Percentiles rank a stretch among this genome's conserved stretches.
Evolutionary conservation across 139 green algal genomes (phyloP).

Genomic region (Astrephomene gubernaculifera): DNA sequence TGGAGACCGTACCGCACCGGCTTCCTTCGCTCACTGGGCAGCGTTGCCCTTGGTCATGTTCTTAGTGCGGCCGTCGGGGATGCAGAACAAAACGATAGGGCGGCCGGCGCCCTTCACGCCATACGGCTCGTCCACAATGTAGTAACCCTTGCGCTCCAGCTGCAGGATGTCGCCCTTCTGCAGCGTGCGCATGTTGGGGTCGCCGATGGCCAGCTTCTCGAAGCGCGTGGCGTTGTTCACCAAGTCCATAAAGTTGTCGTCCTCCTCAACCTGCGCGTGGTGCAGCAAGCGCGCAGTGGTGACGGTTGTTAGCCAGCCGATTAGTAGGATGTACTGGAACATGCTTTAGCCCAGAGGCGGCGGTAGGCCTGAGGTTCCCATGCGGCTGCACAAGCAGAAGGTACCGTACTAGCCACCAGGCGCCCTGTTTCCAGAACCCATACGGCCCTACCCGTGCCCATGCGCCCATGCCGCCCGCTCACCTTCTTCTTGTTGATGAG

Average conservation of each 20-base stretch:
- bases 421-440: too few species aligned
- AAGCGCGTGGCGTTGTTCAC: constrained; percentile 76
- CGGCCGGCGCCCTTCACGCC: constrained; percentile 47
- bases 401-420: too few species aligned
- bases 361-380: too few species aligned
- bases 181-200: constrained; percentile 94
- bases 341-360: too few species aligned
- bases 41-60: not conserved
- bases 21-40: not conserved
- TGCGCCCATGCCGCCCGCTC: too few species aligned
- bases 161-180: constrained; percentile 96
- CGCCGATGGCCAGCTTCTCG: constrained; percentile 77
- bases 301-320: too few species aligned
- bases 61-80: constrained; percentile 88
- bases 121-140: constrained; percentile 90
- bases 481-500: constrained; percentile 97
- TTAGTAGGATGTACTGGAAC: too few species aligned
- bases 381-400: too few species aligned
- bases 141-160: constrained; percentile 98
- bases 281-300: too few species aligned
- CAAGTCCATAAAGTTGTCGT: constrained; percentile 87
- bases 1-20: not conserved
- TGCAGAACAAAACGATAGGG: constrained; percentile 91
- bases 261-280: constrained; percentile 83
- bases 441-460: too few species aligned